Conservation (phyloP, 495 filamentous ascomycete species). For the Friedmanniomyces endolithicus region DNA sequence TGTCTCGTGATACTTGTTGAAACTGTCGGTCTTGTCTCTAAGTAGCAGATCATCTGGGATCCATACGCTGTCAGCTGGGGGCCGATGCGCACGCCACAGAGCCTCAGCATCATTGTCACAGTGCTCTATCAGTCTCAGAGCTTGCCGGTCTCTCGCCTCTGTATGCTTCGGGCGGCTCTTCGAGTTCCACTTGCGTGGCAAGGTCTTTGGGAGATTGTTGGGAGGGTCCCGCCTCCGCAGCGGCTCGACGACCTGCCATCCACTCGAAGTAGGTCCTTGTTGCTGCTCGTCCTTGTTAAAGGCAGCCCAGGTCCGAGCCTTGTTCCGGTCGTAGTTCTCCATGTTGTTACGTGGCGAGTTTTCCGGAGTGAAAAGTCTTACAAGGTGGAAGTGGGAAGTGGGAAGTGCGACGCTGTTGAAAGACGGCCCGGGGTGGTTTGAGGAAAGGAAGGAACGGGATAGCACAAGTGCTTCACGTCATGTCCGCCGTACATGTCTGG, state of each 20-base stretch:
- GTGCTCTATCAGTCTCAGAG: conserved; percentile 3
- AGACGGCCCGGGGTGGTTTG: background rate
- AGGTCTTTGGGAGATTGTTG: background rate
- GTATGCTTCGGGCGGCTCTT: background rate
- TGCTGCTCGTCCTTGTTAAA: background rate
- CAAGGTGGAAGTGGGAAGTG: no score
- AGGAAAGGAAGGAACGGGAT: background rate
- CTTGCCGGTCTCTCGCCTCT: background rate
- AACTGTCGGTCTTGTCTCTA: background rate
- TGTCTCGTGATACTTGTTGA: background rate
- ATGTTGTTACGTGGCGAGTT: background rate
- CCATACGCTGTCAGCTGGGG: background rate
- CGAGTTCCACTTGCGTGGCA: background rate
- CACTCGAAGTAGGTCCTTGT: background rate
- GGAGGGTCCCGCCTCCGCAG: background rate
- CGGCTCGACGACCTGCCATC: conserved; percentile 5
- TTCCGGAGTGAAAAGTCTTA: background rate
- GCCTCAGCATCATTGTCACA: conserved; percentile 13
- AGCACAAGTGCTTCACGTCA: background rate
- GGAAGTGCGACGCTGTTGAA: background rate
- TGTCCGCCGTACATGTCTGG: background rate
- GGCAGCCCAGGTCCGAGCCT: conserved; percentile 11
- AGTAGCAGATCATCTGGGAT: conserved; percentile 12
- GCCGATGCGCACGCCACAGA: conserved; percentile 10
- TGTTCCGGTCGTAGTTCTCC: conserved; percentile 14